phyloP scores from a whole-genome alignment of 257 asterid genomes.

The Penstemon eatonii region DNA sequence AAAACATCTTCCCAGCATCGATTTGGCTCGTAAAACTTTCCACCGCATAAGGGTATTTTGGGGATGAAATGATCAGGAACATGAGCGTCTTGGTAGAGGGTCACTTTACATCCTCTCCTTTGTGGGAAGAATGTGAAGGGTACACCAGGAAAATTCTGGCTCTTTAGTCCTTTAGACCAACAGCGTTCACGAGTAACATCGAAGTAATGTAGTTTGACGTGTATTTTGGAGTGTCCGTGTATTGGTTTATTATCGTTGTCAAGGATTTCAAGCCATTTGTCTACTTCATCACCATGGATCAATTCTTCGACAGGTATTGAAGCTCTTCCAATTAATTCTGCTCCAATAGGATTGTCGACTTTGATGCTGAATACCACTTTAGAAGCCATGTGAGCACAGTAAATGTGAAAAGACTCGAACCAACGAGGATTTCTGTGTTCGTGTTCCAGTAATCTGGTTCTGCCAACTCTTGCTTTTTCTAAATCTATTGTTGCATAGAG shows the following conservation, averaged over 20 bases:
- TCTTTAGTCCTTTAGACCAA: constrained; percentile 36
- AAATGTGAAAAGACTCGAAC: constrained; percentile 40
- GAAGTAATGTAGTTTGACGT: constrained; percentile 33
- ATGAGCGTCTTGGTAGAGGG: constrained; percentile 41
- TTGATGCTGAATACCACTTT: constrained; percentile 31
- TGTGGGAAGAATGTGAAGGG: constrained; percentile 41
- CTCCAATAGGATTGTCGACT: constrained; percentile 35
- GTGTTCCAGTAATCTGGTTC: constrained; percentile 28
- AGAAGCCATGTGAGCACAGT: constrained; percentile 39
- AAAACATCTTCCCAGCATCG: constrained; percentile 43
- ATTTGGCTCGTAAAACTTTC: constrained; percentile 26
- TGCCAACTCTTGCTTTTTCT: constrained; percentile 32
- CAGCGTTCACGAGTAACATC: constrained; percentile 35
- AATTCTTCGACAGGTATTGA: constrained; percentile 24
- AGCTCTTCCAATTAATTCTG: constrained; percentile 31
- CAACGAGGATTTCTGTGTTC: constrained; percentile 36
- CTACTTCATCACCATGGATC: constrained; percentile 23
- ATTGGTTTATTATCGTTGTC: constrained; percentile 21
- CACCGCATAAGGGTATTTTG: constrained; percentile 24
- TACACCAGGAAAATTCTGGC: constrained; percentile 34
- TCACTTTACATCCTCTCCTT: constrained; percentile 28
- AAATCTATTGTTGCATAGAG: constrained; percentile 36
- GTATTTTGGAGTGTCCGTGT: constrained; percentile 29
- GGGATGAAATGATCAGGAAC: constrained; percentile 31
- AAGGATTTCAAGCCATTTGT: constrained; percentile 31